Percentiles rank a stretch among this genome's conserved stretches.
Conservation (phyloP, 1,139 yeast genomes). For the Suhomyces terraborum region DNA sequence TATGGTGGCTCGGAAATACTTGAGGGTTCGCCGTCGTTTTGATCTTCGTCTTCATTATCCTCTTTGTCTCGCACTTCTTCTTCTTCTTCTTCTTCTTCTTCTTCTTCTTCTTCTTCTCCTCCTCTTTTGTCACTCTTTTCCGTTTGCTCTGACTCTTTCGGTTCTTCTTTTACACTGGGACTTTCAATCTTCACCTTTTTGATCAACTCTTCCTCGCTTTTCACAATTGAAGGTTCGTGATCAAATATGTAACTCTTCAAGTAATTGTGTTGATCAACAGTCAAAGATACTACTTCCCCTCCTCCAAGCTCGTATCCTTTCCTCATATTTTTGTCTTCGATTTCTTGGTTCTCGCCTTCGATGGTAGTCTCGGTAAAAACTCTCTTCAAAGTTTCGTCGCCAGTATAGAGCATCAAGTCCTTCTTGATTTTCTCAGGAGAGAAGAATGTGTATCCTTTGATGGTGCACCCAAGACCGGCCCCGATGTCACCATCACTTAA, state of each 20-base stretch:
- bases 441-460: conserved; percentile 71
- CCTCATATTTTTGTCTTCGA: conserved; percentile 19
- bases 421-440: conserved; percentile 53
- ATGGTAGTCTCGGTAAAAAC: conserved; percentile 52
- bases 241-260: conserved; percentile 41
- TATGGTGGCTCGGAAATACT: conserved; percentile 37
- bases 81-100: conserved; percentile 20
- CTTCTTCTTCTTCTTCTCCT: conserved; percentile 2
- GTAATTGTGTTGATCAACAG: conserved; percentile 30
- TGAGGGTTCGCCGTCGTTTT: conserved; percentile 4
- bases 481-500: conserved; percentile 42
- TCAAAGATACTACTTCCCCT: conserved; percentile 31
- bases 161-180: conserved; percentile 15
- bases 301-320: conserved; percentile 33
- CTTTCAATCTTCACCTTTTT: not conserved
- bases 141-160: conserved; percentile 16
- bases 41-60: conserved; percentile 15
- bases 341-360: conserved; percentile 23
- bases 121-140: conserved; percentile 18
- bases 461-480: conserved; percentile 59
- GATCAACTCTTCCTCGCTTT: not conserved
- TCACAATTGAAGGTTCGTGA: conserved; percentile 22
- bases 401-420: conserved; percentile 45
- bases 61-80: conserved; percentile 17
- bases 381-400: conserved; percentile 51